Percentiles rank a stretch among this genome's conserved stretches.
Conservation (phyloP, 1,139 yeast species). For the Geotrichum histeridarum region DNA sequence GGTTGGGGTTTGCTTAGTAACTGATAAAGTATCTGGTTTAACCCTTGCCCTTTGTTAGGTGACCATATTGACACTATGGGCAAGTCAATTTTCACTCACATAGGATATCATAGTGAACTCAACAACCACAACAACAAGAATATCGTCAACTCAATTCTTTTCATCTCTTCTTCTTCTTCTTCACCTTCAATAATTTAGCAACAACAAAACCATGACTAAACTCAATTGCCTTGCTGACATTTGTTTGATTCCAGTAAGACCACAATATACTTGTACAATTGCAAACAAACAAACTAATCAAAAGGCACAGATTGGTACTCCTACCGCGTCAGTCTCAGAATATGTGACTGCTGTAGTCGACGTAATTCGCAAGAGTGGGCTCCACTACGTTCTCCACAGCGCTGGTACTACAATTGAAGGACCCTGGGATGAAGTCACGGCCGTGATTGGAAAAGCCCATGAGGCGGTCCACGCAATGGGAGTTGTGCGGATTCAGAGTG, state of each 20-base stretch:
- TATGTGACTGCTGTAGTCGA: constrained; percentile 67
- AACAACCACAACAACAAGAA: too few relatives aligned
- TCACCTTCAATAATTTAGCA: too few relatives aligned
- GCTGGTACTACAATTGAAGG: constrained; percentile 92
- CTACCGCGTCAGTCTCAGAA: constrained; percentile 69
- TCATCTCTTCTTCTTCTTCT: too few relatives aligned
- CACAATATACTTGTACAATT: not conserved
- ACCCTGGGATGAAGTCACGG: constrained; percentile 85
- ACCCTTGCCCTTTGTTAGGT: too few relatives aligned
- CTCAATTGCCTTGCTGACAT: constrained; percentile 74
- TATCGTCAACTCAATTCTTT: constrained; percentile 1
- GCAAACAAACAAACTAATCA: not conserved
- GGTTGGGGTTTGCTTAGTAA: too few relatives aligned
- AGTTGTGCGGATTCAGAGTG: constrained; percentile 73
- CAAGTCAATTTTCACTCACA: too few relatives aligned
- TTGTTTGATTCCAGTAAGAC: constrained; percentile 67
- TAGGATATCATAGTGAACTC: too few relatives aligned
- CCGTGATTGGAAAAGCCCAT: constrained; percentile 73
- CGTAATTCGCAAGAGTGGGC: constrained; percentile 53
- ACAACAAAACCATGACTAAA: constrained; percentile 42
- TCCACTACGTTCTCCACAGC: constrained; percentile 69
- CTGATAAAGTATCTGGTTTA: too few relatives aligned
- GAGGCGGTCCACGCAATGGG: constrained; percentile 64
- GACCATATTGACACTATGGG: too few relatives aligned
- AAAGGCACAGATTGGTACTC: constrained; percentile 60